Percentiles rank a stretch among this genome's conserved stretches.
Conservation (phyloP, 495 filamentous ascomycete genomes). For the Xylaria flabelliformis region DNA sequence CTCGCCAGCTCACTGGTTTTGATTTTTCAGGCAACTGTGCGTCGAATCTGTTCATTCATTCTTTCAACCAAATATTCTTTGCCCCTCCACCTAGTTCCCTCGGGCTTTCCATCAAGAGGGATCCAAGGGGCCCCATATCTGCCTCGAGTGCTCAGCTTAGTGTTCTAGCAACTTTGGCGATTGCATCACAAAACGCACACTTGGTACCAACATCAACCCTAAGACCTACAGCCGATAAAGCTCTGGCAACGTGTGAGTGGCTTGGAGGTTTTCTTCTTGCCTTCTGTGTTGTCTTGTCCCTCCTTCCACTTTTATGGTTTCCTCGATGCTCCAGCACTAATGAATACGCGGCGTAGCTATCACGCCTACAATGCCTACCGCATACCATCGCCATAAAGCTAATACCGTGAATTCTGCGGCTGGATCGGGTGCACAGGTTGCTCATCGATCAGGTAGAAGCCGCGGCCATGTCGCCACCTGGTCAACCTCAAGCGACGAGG, state of each 20-base stretch:
- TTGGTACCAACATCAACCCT: not conserved
- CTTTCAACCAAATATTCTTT: slow-evolving; percentile 15
- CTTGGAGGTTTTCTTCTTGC: not conserved
- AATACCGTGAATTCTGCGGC: slow-evolving; percentile 12
- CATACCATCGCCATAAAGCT: slow-evolving; percentile 32
- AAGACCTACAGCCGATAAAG: not conserved
- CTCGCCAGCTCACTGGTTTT: not conserved
- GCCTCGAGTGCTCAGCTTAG: not conserved
- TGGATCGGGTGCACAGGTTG: slow-evolving; percentile 21
- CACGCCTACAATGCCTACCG: slow-evolving; percentile 22
- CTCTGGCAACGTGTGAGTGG: not conserved
- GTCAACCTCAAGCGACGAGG: slow-evolving; percentile 34
- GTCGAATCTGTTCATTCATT: slow-evolving; percentile 24
- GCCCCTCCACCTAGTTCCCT: not conserved
- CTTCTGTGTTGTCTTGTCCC: not conserved
- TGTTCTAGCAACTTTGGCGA: not conserved
- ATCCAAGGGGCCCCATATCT: not conserved
- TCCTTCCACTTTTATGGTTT: not conserved
- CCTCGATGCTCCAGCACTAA: not conserved
- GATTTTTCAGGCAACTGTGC: not conserved
- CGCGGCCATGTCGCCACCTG: slow-evolving; percentile 29
- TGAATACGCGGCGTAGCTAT: not conserved
- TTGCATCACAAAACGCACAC: not conserved
- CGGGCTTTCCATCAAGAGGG: not conserved
- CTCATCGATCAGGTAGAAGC: slow-evolving; percentile 21